A percentile compares a stretch with the other conserved stretches of the same genome.
Evolutionary conservation across 805 yeast genomes (phyloP).

Genomic region (Metschnikowia peoriensis): DNA sequence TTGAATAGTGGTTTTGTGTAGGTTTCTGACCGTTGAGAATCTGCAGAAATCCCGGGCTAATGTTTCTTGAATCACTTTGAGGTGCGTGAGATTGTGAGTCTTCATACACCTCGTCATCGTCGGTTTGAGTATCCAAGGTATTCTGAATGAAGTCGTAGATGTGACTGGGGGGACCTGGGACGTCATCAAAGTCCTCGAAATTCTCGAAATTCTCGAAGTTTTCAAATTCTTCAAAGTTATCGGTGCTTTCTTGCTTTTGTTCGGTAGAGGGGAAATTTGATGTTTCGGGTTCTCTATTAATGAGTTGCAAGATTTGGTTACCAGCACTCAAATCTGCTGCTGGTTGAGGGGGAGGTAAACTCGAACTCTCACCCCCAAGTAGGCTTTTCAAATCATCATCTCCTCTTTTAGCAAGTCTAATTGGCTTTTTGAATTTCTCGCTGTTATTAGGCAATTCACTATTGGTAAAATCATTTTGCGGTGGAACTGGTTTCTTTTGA

Average conservation of each 20-base stretch:
- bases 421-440: slow-evolving; percentile 5
- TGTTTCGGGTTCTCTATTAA: slow-evolving; percentile 9
- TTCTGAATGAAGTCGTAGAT: slow-evolving; percentile 18
- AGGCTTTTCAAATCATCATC: slow-evolving; percentile 3
- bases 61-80: slow-evolving; percentile 5
- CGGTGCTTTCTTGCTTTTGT: neutral
- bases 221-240: slow-evolving; percentile 23
- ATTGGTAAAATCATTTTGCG: neutral
- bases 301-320: slow-evolving; percentile 19
- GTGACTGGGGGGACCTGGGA: slow-evolving; percentile 26
- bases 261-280: neutral
- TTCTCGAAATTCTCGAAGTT: slow-evolving; percentile 34
- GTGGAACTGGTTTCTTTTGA: neutral
- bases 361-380: neutral
- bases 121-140: slow-evolving; percentile 34
- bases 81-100: neutral
- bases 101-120: slow-evolving; percentile 30
- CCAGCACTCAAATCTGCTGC: slow-evolving; percentile 19
- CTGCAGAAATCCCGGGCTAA: slow-evolving; percentile 14
- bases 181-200: slow-evolving; percentile 29
- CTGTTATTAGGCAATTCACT: neutral
- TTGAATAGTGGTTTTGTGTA: neutral
- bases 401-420: slow-evolving; percentile 14
- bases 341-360: neutral
- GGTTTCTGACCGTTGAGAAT: slow-evolving; percentile 14